phyloP scores from a whole-genome alignment of 2,329 filamentous ascomycete species.

The Rutstroemia sydowiana region DNA sequence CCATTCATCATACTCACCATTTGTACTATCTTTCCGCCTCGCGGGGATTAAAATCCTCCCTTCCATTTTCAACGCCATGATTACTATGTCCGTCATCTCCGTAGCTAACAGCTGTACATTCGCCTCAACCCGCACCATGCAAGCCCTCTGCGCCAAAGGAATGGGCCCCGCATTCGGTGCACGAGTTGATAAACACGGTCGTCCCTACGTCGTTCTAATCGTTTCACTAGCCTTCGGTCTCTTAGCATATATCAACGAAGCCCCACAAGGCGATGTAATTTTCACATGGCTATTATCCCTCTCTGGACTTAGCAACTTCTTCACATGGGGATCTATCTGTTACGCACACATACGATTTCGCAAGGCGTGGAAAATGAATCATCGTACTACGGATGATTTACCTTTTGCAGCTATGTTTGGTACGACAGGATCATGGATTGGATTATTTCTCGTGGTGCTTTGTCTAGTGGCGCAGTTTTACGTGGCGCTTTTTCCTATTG shows the following conservation, averaged over 20 bases:
- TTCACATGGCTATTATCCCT: conserved; percentile 67
- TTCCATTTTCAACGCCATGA: conserved; percentile 60
- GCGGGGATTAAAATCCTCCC: conserved; percentile 57
- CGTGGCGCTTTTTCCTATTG: conserved; percentile 43
- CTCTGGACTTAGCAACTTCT: conserved; percentile 52
- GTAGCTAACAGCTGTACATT: conserved; percentile 55
- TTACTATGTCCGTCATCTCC: conserved; percentile 61
- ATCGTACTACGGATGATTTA: conserved; percentile 42
- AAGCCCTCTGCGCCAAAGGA: conserved; percentile 58
- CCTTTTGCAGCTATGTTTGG: conserved; percentile 45
- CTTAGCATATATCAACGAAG: conserved; percentile 53
- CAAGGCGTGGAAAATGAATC: conserved; percentile 50
- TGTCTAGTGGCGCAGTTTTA: conserved; percentile 54
- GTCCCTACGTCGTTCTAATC: conserved; percentile 42
- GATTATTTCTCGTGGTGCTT: conserved; percentile 57
- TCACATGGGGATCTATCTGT: conserved; percentile 35
- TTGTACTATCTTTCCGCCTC: conserved; percentile 53
- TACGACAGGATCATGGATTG: conserved; percentile 61
- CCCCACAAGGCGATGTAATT: conserved; percentile 53
- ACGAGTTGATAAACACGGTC: conserved; percentile 48
- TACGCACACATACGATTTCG: conserved; percentile 65
- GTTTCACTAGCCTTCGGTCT: conserved; percentile 46
- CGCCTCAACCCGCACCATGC: conserved; percentile 61
- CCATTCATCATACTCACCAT: conserved; percentile 40
- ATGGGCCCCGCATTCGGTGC: conserved; percentile 57